Evolutionary conservation across 169 alveolate species (phyloP), one percentile per base, ranked within the genome.

Genomic region (Eimeria falciformis): DNA sequence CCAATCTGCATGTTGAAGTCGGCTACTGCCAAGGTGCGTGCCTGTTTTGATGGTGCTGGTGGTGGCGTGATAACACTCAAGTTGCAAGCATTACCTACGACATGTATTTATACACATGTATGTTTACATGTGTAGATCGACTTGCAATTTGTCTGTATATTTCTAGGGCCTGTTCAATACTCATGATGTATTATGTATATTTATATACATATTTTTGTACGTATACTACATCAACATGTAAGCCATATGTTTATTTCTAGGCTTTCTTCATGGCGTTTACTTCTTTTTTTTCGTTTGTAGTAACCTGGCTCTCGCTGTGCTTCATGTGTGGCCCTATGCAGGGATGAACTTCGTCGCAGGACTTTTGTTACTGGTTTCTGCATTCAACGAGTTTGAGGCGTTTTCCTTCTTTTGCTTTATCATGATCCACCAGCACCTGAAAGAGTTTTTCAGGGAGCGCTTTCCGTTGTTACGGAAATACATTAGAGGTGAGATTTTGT

Each of bases 301-400:
- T 6, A 21, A 37, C 43, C 27, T 33, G 7, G 17, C 43, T 43
- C 21, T 55, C 65, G 5, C 12, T 46, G 66, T 18, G 47, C 46
- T 55, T 18, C 29, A 17, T 33, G 2, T 5, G 23, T n/a, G 23
- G 56, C 21, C 40, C 2, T 33, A 33, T 33, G 40, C 79, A 94
- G 98, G 98, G 75, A 96, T 96, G 98, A 97, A 97, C 92, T 97
- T 95, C 93, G 78, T 97, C 9, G 98, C 98, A 5, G 97, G 97
- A 1, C 90, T 97, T 3, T 85, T 97, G 43, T 85, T 97, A 53
- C 94, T 95, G 75, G 91, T 88, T 47, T 62, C 83, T 0, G 50
- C 47, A 18, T 86, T 86, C 40, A 45, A 68, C 12, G 92, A 93
- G 94, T 90, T 92, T 73, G 90, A 96, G 84, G 94, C 97, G 91